Conservation (phyloP, 805 yeast species). For the Grigorovia humatica region DNA sequence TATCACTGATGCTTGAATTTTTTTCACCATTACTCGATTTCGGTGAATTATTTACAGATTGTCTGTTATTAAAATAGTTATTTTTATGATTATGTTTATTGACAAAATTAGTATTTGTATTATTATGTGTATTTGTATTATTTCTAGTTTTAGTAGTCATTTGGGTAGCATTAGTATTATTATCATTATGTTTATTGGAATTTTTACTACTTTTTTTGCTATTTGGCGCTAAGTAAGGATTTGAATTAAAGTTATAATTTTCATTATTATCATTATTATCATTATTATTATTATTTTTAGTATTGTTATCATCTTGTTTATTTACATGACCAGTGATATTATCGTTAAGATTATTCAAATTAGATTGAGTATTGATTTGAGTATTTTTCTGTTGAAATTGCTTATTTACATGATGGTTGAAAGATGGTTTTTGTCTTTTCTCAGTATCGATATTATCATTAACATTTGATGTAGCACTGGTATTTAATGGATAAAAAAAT, state of each 20-base stretch:
- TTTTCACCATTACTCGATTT: background rate
- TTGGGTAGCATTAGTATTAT: background rate
- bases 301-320: slow-evolving; percentile 1
- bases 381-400: no score
- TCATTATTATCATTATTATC: background rate
- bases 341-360: no score
- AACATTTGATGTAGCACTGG: background rate
- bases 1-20: background rate
- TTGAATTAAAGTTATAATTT: background rate
- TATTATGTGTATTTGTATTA: background rate
- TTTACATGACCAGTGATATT: slow-evolving; percentile 1
- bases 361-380: background rate
- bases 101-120: background rate
- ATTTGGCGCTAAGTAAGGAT: background rate
- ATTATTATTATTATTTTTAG: slow-evolving; percentile 1
- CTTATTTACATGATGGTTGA: no score
- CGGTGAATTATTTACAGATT: background rate
- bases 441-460: no score
- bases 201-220: background rate
- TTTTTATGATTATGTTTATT: background rate
- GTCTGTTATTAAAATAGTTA: background rate
- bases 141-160: no score
- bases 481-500: slow-evolving; percentile 5
- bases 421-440: no score
- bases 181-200: background rate